Evolutionary conservation across 2,329 filamentous ascomycete genomes (phyloP).

Genomic region (Aspergillus quadricinctus): DNA sequence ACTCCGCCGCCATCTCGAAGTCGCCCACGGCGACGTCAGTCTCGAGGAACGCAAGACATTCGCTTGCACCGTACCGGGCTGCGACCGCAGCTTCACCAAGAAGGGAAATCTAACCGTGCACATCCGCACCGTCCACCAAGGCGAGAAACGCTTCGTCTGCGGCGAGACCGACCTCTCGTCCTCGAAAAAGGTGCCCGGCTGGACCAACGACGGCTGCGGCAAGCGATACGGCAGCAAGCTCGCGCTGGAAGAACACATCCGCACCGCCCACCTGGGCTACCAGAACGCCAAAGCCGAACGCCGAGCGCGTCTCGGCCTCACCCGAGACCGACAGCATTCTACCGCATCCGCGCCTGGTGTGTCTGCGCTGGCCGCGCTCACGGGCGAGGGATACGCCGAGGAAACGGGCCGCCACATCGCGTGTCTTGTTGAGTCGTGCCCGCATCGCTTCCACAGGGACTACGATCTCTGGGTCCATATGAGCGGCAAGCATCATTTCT

Average conservation of each 20-base stretch:
- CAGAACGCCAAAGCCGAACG: constrained; percentile 40
- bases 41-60: constrained; percentile 62
- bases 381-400: constrained; percentile 52
- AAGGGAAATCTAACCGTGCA: constrained; percentile 80
- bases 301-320: constrained; percentile 30
- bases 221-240: constrained; percentile 72
- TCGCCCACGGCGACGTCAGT: constrained; percentile 61
- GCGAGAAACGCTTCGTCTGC: constrained; percentile 71
- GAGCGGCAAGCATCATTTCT: constrained; percentile 40
- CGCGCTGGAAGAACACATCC: constrained; percentile 77
- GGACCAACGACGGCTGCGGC: constrained; percentile 68
- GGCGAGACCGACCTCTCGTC: constrained; percentile 60
- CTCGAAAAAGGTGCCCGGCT: constrained; percentile 57
- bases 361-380: constrained; percentile 47
- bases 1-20: constrained; percentile 72
- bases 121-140: constrained; percentile 70
- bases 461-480: constrained; percentile 57
- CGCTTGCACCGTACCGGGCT: constrained; percentile 63
- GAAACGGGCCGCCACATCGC: constrained; percentile 47
- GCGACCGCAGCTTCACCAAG: constrained; percentile 73
- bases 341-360: constrained; percentile 12
- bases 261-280: constrained; percentile 72
- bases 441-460: constrained; percentile 53
- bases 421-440: constrained; percentile 50
- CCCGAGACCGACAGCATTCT: constrained; percentile 10